These are phyloP conservation scores for Heimioporus sp. DNA, from an alignment of 768 basidiomycete species.

Conservation along the genomic window DNA sequence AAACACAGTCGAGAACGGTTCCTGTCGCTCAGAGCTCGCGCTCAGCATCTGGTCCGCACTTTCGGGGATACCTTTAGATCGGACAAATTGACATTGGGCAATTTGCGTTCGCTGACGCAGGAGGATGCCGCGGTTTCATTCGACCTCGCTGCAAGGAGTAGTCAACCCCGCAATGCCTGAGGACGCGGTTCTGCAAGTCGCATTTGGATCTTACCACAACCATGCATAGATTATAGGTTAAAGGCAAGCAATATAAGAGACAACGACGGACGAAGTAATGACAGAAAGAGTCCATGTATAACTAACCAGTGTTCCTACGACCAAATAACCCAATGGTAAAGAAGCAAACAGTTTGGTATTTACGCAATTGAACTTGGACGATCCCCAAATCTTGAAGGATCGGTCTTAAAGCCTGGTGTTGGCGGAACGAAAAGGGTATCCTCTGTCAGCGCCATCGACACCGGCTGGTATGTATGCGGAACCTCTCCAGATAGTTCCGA, in stretches of 20 bases:
- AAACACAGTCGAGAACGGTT: conserved; percentile 17
- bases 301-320: not conserved
- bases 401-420: conserved; percentile 53
- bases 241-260: conserved; percentile 1
- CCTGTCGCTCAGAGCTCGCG: conserved; percentile 15
- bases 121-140: conserved; percentile 32
- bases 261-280: no score
- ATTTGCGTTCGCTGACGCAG: conserved; percentile 13
- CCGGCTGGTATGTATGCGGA: conserved; percentile 65
- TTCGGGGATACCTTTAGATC: conserved; percentile 11
- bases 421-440: conserved; percentile 54
- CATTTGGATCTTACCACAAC: not conserved
- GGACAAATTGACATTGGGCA: conserved; percentile 27
- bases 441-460: conserved; percentile 51
- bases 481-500: conserved; percentile 37
- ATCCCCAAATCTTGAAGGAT: conserved; percentile 26
- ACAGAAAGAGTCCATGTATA: no score
- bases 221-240: conserved; percentile 5
- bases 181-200: conserved; percentile 4
- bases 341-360: not conserved
- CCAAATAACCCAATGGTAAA: conserved; percentile 6
- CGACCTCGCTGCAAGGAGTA: conserved; percentile 27
- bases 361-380: conserved; percentile 45
- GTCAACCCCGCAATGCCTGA: conserved; percentile 25
- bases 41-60: conserved; percentile 15